Evolutionary conservation across 164 flowering plant genomes (phyloP), one percentile per base, ranked within the genome.

Genomic region (Sedum album): DNA sequence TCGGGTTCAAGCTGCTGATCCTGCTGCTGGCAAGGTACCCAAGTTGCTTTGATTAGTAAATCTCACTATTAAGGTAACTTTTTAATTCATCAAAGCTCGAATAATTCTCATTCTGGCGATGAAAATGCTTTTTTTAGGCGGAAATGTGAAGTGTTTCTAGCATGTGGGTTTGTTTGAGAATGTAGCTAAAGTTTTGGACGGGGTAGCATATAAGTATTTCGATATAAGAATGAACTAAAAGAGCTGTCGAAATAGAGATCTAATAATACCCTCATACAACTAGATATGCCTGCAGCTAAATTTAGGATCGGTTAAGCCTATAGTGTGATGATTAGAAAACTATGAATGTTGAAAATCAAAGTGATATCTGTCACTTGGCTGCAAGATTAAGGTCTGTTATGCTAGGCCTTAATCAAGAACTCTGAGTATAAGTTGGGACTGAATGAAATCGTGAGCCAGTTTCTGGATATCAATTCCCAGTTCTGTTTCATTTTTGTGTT

Each of bases 11-110:
- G 36, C 70, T 23, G 35, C 75, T 11, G 73, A 71, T 73, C 82
- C 77, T 18, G 60, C 41, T 49, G 66, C 36, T 18, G 74, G 51
- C 66, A 72, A 75, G 79, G 86, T 83, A 79, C 14, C 36, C 23
- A 21, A 15, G n/a, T 20, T 0, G 33, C 21, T 20, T 9, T 18
- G 26, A 55, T 20, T 57, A 2, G 35, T 57, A 11, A 26, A 14
- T 25, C 1, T 57, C 20, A 28, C 15, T 13, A 14, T 57, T 7
- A 23, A 57, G 57, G 8, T 20, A 31, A 1, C 20, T 53, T 41
- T 64, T 64, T 9, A 18, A 17, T 25, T 44, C 15, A 48, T 66
- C 25, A 36, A 18, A 1, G 17, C 18, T 68, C 23, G 3, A 28
- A 46, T 44, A 17, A 14, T 57, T 5, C 31, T 57, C 20, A 26